Base-by-base conservation (phyloP, 306 rosid species). In the Sesbania bispinosa region DNA sequence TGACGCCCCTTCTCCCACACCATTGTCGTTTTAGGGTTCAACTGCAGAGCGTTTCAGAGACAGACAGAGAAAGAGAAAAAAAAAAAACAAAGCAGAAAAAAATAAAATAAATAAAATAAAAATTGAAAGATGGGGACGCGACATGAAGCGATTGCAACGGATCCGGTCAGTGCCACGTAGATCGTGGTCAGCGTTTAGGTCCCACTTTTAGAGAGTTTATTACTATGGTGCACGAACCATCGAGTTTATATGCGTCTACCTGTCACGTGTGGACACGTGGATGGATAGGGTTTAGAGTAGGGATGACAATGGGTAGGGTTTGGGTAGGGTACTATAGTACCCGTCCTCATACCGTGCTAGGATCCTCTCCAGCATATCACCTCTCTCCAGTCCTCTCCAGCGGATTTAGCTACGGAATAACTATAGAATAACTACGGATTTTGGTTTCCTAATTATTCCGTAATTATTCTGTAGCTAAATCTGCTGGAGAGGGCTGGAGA, bases 11-110 rank as follows among this genome's bases (percentile, higher is more conserved):
- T n/a, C n/a, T n/a, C n/a, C n/a, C 5, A 7, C 64, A 19, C 39
- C 74, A 69, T 69, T 69, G 63, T 69, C 52, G 74, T 52, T n/a
- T 36, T 51, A 68, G 74, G 62, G 62, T 65, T 27, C 50, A 13
- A 38, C 11, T 38, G 18, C 43, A 41, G 53, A 15, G 53, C 18
- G 48, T 4, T 0, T 9, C 1, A 0, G 3, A 10, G n/a, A 18
- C 14, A 13, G 10, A n/a, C 13, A 38, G 13, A 45, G 10, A 9
- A 16, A 27, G 58, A 29, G 20, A 67, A 7, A 6, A 1, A 0
- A 1, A 8, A 9, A 2, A 2, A 18, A 42, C 1, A 42, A 42
- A 42, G 4, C 4, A 42, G 13, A 1, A n/a, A n/a, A n/a, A n/a
- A n/a, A n/a, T n/a, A n/a, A n/a, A n/a, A n/a, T n/a, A 47, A 47